Base-by-base conservation (phyloP, 2,329 filamentous ascomycete species). In the Aspergillus tanneri region DNA sequence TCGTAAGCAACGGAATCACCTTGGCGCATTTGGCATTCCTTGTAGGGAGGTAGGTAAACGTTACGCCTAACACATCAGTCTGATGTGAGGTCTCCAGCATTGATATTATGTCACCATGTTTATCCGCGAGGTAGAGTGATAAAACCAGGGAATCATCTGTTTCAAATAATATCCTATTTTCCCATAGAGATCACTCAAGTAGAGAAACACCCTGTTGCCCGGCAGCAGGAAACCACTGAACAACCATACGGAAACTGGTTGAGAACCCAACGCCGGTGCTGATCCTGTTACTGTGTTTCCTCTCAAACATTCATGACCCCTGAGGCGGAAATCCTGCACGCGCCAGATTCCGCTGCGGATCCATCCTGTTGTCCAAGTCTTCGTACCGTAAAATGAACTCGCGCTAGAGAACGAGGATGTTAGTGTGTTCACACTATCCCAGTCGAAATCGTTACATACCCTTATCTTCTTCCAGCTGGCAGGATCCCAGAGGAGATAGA, bases 401-500 rank as follows among this genome's bases (percentile, higher is more conserved):
- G 35, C 73, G 72, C 68, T 75, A 49, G 35, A 43, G 24, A n/a
- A 41, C 10, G 24, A 38, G 16, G 30, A 59, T 19, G 43, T 60
- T 41, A 67, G 61, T 28, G 14, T 37, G 2, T 18, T 36, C n/a
- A 28, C 25, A n/a, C n/a, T n/a, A n/a, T n/a, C n/a, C n/a, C n/a
- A n/a, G n/a, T n/a, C n/a, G n/a, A n/a, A n/a, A n/a, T 18, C 12
- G 27, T n/a, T 19, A 65, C 73, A 56, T 66, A 76, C 75, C 58
- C 68, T 63, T 48, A 74, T 66, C 61, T 75, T 75, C 65, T 77
- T 76, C 75, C 75, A 78, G 42, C 64, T 70, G 14, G 68, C 62
- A 16, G 72, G 72, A 53, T 78, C 75, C 72, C 76, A 78, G 59
- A 76, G 71, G 24, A 77, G 65, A 54, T 77, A 77, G 43, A 76